Conservation (phyloP, 176 grass and related monocot species). For the Dactylis glomerata region DNA sequence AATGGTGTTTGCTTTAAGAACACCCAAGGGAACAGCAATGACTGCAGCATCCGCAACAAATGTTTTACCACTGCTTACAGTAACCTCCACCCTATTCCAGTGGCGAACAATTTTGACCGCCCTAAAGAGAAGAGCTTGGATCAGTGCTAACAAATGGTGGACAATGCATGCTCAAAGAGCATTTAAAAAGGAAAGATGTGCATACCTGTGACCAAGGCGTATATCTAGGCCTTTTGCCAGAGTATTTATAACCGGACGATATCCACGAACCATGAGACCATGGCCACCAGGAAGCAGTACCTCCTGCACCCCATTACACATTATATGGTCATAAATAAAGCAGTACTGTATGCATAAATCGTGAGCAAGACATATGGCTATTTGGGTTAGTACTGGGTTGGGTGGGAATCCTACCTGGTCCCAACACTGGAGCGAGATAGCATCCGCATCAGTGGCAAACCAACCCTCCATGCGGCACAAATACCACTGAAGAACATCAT, state of each 20-base stretch:
- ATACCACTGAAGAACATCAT: conserved; percentile 96
- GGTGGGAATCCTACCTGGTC: conserved; percentile 50
- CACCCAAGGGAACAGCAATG: conserved; percentile 72
- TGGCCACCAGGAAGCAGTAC: conserved; percentile 95
- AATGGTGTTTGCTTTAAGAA: conserved; percentile 74
- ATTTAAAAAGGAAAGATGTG: neutral
- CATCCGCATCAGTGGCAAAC: conserved; percentile 94
- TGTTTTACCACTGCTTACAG: conserved; percentile 75
- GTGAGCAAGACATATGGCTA: neutral
- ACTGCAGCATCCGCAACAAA: conserved; percentile 89
- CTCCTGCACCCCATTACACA: conserved; percentile 55
- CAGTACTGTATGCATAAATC: neutral
- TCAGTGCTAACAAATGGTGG: conserved; percentile 24
- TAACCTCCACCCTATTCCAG: conserved; percentile 88
- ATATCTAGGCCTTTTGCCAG: conserved; percentile 96
- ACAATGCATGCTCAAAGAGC: neutral
- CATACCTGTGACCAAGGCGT: conserved; percentile 71
- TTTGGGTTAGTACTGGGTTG: neutral
- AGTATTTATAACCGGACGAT: conserved; percentile 93
- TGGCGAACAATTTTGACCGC: conserved; percentile 77
- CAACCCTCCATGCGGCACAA: conserved; percentile 98
- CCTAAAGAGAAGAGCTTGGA: conserved; percentile 40
- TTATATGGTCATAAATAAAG: conserved; percentile 1
- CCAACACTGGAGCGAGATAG: conserved; percentile 83
- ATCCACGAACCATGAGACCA: conserved; percentile 98